These are phyloP conservation scores for Xylariaceae sp. DNA, from an alignment of 2,329 filamentous ascomycete species.

Conservation along the genomic window DNA sequence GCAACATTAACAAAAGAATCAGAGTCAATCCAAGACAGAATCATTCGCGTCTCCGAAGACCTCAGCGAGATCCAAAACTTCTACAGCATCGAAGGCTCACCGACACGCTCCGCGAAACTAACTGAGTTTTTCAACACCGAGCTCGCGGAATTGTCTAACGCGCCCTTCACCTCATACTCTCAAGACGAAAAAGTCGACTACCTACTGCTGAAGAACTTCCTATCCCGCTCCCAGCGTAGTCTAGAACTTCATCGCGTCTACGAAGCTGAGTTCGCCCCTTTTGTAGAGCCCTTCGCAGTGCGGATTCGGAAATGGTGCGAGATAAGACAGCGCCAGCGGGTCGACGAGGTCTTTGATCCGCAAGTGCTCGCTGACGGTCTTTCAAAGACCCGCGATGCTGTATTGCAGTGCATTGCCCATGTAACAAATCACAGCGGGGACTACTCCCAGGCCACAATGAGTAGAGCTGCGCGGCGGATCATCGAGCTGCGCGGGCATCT, in stretches of 20 bases:
- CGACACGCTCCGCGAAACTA: conserved; percentile 48
- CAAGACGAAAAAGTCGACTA: conserved; percentile 58
- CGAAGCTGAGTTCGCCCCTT: conserved; percentile 45
- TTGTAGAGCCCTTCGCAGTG: conserved; percentile 53
- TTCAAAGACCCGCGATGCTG: conserved; percentile 43
- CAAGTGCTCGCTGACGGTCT: conserved; percentile 52
- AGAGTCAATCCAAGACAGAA: conserved; percentile 45
- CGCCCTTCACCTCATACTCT: conserved; percentile 45
- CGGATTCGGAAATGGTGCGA: conserved; percentile 54
- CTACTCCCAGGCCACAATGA: conserved; percentile 52
- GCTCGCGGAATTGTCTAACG: conserved; percentile 45
- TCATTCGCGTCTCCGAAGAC: conserved; percentile 53
- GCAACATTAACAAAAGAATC: background rate
- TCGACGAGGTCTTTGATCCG: conserved; percentile 51
- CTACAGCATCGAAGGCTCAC: conserved; percentile 56
- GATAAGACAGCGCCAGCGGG: conserved; percentile 49
- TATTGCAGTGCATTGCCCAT: conserved; percentile 43
- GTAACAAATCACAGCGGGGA: conserved; percentile 45
- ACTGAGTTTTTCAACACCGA: conserved; percentile 51
- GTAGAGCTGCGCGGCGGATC: conserved; percentile 53
- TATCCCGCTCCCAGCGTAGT: conserved; percentile 46
- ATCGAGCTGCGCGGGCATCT: conserved; percentile 50
- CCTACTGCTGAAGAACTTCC: conserved; percentile 56
- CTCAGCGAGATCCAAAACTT: conserved; percentile 54
- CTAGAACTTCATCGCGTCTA: conserved; percentile 49